These are phyloP conservation scores for Coemansia sp. DNA, from an alignment of 192 early-diverging fungal species.

Conservation along the genomic window DNA sequence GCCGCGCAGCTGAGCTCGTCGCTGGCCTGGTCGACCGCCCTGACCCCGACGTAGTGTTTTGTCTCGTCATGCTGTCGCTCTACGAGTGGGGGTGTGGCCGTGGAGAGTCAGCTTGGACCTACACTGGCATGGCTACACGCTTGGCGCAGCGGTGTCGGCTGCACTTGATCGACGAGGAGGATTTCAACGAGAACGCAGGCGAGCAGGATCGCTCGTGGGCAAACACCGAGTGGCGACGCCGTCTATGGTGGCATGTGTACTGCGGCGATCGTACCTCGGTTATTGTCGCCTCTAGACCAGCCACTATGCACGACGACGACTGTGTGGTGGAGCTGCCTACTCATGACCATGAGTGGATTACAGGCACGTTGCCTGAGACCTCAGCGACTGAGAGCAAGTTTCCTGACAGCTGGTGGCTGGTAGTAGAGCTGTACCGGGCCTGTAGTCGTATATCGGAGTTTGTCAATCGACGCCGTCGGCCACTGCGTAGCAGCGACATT, in stretches of 20 bases:
- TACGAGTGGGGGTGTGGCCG: conserved; percentile 59
- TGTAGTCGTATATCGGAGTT: conserved; percentile 54
- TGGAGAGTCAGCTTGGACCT: conserved; percentile 60
- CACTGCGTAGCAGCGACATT: conserved; percentile 44
- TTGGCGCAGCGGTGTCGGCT: conserved; percentile 54
- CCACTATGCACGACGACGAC: conserved; percentile 56
- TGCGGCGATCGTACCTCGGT: conserved; percentile 54
- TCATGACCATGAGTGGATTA: conserved; percentile 56
- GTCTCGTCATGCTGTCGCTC: conserved; percentile 51
- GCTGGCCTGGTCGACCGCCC: conserved; percentile 50
- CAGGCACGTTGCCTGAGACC: conserved; percentile 25
- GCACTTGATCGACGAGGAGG: conserved; percentile 56
- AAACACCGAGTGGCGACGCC: conserved; percentile 53
- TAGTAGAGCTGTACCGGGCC: conserved; percentile 50
- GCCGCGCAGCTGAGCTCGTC: conserved; percentile 54
- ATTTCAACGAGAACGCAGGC: conserved; percentile 55
- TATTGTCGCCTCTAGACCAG: conserved; percentile 55
- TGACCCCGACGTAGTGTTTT: conserved; percentile 52
- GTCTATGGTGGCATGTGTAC: conserved; percentile 57
- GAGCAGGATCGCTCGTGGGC: conserved; percentile 37
- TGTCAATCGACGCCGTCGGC: conserved; percentile 48
- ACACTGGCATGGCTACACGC: conserved; percentile 55
- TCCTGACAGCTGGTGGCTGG: conserved; percentile 52
- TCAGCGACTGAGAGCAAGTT: conserved; percentile 4
- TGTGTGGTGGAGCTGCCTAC: conserved; percentile 51